These are phyloP conservation scores for Mycena maculata DNA, from an alignment of 768 basidiomycete species.

Conservation along the genomic window DNA sequence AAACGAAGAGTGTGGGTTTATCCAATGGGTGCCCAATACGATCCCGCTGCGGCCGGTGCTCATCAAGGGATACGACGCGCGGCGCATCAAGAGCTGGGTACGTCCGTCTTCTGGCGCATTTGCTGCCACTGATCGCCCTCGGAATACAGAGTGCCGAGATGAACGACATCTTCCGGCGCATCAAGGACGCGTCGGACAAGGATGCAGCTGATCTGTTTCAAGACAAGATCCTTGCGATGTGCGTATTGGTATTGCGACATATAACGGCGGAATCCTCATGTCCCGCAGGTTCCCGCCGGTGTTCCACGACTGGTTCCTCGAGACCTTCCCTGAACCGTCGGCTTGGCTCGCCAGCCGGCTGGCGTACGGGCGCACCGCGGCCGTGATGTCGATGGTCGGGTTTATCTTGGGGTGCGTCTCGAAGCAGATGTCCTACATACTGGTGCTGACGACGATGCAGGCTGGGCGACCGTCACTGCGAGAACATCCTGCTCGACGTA, in stretches of 20 bases:
- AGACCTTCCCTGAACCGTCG: constrained; percentile 96
- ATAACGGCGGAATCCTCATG: background rate
- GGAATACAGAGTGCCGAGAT: constrained; percentile 58
- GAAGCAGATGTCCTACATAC: background rate
- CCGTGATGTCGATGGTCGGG: constrained; percentile 99
- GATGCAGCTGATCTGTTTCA: constrained; percentile 65
- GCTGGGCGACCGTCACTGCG: constrained; percentile 97
- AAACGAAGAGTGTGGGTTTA: constrained; percentile 96
- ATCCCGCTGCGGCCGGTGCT: constrained; percentile 84
- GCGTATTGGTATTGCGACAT: constrained; percentile 36
- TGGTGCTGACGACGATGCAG: constrained; percentile 50
- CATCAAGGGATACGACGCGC: constrained; percentile 69
- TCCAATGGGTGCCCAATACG: constrained; percentile 99
- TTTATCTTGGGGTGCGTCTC: constrained; percentile 88
- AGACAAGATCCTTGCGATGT: constrained; percentile 69
- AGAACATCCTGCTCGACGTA: constrained; percentile 93
- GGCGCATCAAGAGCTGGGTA: constrained; percentile 56
- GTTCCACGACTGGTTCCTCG: constrained; percentile 97
- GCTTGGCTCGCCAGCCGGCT: constrained; percentile 94
- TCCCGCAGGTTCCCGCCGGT: constrained; percentile 78
- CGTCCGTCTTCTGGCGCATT: constrained; percentile 14
- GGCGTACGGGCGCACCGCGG: constrained; percentile 87
- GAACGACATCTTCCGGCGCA: constrained; percentile 56
- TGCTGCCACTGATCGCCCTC: background rate
- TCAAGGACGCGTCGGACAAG: constrained; percentile 62